Base-by-base conservation (phyloP, 2,329 filamentous ascomycete genomes). In the Penicillium sp. region DNA sequence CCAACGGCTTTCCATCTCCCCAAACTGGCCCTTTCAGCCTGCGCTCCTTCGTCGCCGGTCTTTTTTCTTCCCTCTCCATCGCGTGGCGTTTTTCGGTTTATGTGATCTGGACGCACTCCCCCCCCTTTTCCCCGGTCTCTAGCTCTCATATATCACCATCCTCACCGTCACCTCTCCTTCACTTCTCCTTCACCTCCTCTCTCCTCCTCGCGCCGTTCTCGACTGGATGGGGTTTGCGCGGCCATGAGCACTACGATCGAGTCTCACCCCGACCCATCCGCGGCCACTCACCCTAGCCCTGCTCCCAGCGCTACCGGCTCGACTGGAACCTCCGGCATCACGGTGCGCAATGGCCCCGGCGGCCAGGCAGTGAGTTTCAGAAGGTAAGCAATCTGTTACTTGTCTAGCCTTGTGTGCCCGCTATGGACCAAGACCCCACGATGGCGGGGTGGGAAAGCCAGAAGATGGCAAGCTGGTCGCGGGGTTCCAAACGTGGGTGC, bases 281-380 rank as follows among this genome's bases (percentile, higher is more conserved):
- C 54, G 41, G 45, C 53, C 39, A 56, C 45, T 19, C 40, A 48
- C 46, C 37, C 53, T 36, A 62, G 58, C 50, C 60, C 61, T 27
- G 60, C 60, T 28, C 60, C 60, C 19, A 63, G 61, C 38, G 55
- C 61, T 39, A 42, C 60, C 25, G 60, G 60, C 48, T 62, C 60
- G 30, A 63, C 62, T 46, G 62, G 57, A 35, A 64, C 61, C 28
- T 60, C 61, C 37, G 60, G 62, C 32, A 60, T 61, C 44, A 60
- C 57, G 9, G 62, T 59, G 49, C 60, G 57, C 47, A 54, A 51
- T 36, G 59, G 56, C 14, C 38, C 56, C 39, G 60, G 51, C 41
- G 68, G 70, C 41, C 75, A 79, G 53, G 33, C 45, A 18, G 69
- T 77, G 47, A 80, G 77, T 63, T 81, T 81, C 56, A 69, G 78